These are phyloP conservation scores for Phytopythium ostracodes DNA, from an alignment of 352 stramenopile genomes.

Conservation along the genomic window DNA sequence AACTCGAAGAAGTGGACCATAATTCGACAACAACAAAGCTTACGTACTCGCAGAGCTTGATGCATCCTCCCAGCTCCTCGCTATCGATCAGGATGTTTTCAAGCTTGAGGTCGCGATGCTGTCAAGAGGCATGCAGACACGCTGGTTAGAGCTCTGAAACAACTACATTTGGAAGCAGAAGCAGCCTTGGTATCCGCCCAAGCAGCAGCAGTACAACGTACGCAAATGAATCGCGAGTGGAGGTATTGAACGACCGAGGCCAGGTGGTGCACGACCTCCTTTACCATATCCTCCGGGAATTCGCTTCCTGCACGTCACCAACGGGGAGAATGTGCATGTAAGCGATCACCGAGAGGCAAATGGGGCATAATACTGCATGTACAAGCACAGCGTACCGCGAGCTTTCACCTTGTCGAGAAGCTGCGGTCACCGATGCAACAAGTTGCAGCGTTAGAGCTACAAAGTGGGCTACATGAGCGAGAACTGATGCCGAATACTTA, in stretches of 20 bases:
- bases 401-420: constrained; percentile 60
- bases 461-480: not conserved
- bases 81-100: constrained; percentile 80
- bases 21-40: too few relatives aligned
- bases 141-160: not conserved
- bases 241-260: constrained; percentile 80
- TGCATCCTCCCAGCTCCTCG: constrained; percentile 38
- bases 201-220: constrained; percentile 16
- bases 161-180: not conserved
- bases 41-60: constrained; percentile 82
- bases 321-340: not conserved
- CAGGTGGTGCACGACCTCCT: constrained; percentile 53
- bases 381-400: constrained; percentile 14
- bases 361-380: too few relatives aligned
- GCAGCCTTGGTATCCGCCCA: not conserved
- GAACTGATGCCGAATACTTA: constrained; percentile 14
- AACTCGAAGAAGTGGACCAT: too few relatives aligned
- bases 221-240: constrained; percentile 77
- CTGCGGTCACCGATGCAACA: constrained; percentile 14
- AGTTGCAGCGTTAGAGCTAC: not conserved
- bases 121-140: not conserved
- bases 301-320: constrained; percentile 16
- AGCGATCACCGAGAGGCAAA: too few relatives aligned
- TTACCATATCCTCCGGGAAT: constrained; percentile 55
- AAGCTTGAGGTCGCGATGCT: constrained; percentile 80